Base-by-base conservation (phyloP, 2,329 filamentous ascomycete genomes). In the Eurotiales sp. region DNA sequence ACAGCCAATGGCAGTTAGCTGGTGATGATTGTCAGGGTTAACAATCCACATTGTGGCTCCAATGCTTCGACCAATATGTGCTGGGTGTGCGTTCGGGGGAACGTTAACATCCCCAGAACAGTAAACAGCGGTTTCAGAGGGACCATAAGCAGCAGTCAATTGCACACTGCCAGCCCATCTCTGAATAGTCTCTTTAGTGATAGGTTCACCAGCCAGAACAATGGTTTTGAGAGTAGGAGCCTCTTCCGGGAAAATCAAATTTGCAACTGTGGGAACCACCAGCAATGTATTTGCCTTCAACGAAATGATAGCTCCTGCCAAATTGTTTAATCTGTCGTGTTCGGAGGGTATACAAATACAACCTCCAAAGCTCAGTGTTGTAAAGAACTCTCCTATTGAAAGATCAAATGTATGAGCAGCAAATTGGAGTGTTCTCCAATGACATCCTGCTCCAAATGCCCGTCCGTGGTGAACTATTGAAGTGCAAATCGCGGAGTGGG, bases 121-220 rank as follows among this genome's bases (percentile, higher is more conserved):
- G 14, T 40, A 49, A 8, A 49, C 39, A 19, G 36, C 29, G 11
- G 46, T 49, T 43, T 72, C 70, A 6, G 67, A 66, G 3, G 70
- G 68, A 3, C 70, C 70, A 49, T 72, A 72, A 12, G 58, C 64
- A 45, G 69, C 71, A 50, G 69, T 61, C 21, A 77, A 56, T 8
- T 66, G 67, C 1, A 70, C 64, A 10, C 56, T 59, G 19, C 64
- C 63, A 12, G 76, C 78, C 91, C 91, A 96, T 42, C 77, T 78
- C 0, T 78, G 74, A 36, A 86, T 82, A 0, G 95, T 87, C 25
- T 82, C 79, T 29, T 82, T 79, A 0, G 87, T 90, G 70, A 96
- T 78, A 2, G 87, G 82, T 66, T 78, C 76, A 34, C 76, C 76
- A 39, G 72, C 74, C 14, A 68, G 64, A 0, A 70, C 64, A 8